Percentiles rank a stretch among this genome's conserved stretches.
phyloP scores from a whole-genome alignment of 2,329 filamentous ascomycete genomes.

The Pseudocercospora cruenta region DNA sequence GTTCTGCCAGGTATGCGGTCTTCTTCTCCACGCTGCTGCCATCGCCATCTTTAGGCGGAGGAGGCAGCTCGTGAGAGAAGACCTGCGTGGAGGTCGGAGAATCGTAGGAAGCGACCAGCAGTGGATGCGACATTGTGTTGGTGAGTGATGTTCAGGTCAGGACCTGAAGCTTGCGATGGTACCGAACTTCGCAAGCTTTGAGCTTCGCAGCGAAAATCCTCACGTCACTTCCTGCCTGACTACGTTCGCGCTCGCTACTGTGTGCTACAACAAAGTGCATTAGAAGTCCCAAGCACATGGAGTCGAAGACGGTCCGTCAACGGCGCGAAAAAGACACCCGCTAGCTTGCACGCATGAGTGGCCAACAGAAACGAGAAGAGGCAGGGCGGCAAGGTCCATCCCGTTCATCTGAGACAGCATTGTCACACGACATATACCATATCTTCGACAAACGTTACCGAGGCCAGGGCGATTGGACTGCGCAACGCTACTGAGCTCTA shows the following conservation, averaged over 20 bases:
- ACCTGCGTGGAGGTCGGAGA: neutral
- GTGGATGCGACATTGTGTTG: neutral
- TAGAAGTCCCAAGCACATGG: neutral
- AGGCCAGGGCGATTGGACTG: neutral
- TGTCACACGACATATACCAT: neutral
- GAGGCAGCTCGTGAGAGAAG: constrained; percentile 12
- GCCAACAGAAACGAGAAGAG: neutral
- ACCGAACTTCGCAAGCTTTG: neutral
- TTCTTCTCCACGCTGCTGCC: constrained; percentile 50
- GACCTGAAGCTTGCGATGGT: neutral
- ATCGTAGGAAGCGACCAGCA: neutral
- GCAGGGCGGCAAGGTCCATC: neutral
- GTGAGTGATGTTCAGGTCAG: neutral
- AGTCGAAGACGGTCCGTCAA: neutral
- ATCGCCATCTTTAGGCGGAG: constrained; percentile 21
- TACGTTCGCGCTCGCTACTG: neutral
- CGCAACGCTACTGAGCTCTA: neutral
- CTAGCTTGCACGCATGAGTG: neutral
- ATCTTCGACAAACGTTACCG: neutral
- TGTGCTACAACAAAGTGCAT: neutral
- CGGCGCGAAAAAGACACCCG: neutral
- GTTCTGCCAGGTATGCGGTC: constrained; percentile 61
- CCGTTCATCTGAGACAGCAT: neutral
- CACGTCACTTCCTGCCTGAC: neutral
- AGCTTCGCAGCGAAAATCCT: neutral